phyloP scores from a whole-genome alignment of 1,284 basidiomycete genomes.

The Afroboletus lepidellus region DNA sequence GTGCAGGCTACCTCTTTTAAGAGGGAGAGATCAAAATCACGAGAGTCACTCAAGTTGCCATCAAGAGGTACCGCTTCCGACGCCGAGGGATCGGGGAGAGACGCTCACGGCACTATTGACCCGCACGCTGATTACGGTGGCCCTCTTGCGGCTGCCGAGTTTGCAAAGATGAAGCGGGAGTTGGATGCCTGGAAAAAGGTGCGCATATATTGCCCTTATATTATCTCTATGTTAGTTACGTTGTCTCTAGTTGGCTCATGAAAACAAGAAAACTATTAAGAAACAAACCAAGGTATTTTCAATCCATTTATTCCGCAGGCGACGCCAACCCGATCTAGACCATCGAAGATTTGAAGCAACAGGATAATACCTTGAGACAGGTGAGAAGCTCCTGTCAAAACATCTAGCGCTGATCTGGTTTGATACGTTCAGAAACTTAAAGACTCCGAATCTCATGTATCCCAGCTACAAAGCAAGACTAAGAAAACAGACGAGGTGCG shows the following conservation, averaged over 20 bases:
- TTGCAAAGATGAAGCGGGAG: slow-evolving; percentile 39
- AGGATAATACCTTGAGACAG: slow-evolving; percentile 22
- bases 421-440: slow-evolving; percentile 41
- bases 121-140: slow-evolving; percentile 31
- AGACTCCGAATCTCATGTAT: slow-evolving; percentile 48
- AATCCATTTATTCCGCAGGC: neutral
- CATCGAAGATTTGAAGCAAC: slow-evolving; percentile 30
- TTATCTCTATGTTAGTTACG: slow-evolving; percentile 25
- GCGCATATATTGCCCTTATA: slow-evolving; percentile 15
- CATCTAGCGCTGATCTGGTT: neutral
- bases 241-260: slow-evolving; percentile 39
- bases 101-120: slow-evolving; percentile 14
- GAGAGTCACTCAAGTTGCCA: slow-evolving; percentile 24
- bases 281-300: slow-evolving; percentile 56
- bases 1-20: slow-evolving; percentile 6
- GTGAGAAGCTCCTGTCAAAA: slow-evolving; percentile 6
- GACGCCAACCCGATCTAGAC: slow-evolving; percentile 22
- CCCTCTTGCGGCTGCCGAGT: slow-evolving; percentile 34
- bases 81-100: slow-evolving; percentile 26
- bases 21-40: slow-evolving; percentile 32
- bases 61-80: slow-evolving; percentile 27
- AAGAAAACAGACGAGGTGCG: slow-evolving; percentile 58
- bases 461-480: slow-evolving; percentile 45
- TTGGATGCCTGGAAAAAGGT: slow-evolving; percentile 51
- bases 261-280: slow-evolving; percentile 51